Percentiles rank a stretch among this genome's conserved stretches.
These are phyloP conservation scores for Purpureocillium takamizusanense DNA, from an alignment of 2,329 filamentous ascomycete species.

Conservation along the genomic window DNA sequence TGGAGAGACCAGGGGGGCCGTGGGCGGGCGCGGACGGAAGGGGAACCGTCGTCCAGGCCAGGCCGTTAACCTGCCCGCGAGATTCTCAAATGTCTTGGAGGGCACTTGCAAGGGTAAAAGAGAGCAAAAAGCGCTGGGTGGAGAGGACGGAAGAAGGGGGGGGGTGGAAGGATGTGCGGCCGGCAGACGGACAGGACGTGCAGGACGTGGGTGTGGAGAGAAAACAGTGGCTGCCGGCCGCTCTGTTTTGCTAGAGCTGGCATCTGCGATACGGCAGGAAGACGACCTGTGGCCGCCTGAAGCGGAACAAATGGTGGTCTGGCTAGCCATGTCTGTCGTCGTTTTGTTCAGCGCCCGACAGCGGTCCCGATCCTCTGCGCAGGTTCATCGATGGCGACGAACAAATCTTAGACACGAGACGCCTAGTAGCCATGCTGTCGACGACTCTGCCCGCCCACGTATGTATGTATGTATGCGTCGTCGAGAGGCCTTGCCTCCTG, in stretches of 20 bases:
- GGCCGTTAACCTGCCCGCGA: conserved; percentile 11
- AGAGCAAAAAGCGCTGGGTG: conserved; percentile 4
- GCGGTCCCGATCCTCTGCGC: too few relatives aligned
- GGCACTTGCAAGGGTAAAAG: conserved; percentile 9
- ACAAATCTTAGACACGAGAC: too few relatives aligned
- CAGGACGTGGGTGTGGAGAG: conserved; percentile 2
- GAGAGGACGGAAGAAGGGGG: conserved; percentile 2
- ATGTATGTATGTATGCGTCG: too few relatives aligned
- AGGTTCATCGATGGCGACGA: too few relatives aligned
- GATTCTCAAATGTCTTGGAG: conserved; percentile 9
- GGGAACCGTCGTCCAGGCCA: conserved; percentile 4
- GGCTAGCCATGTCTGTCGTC: too few relatives aligned
- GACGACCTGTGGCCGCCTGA: too few relatives aligned
- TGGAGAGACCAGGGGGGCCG: conserved; percentile 5
- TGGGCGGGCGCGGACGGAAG: not conserved
- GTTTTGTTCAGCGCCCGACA: not conserved
- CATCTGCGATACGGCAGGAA: too few relatives aligned
- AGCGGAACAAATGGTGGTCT: too few relatives aligned
- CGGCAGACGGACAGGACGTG: not conserved
- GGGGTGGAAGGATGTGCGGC: not conserved
- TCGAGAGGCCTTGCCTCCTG: too few relatives aligned
- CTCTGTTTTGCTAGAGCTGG: not conserved
- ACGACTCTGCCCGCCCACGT: too few relatives aligned
- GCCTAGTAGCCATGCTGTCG: too few relatives aligned
- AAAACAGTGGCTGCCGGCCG: conserved; percentile 5